These are phyloP conservation scores for Naganishia liquefaciens DNA, from an alignment of 1,284 basidiomycete species.

Conservation along the genomic window DNA sequence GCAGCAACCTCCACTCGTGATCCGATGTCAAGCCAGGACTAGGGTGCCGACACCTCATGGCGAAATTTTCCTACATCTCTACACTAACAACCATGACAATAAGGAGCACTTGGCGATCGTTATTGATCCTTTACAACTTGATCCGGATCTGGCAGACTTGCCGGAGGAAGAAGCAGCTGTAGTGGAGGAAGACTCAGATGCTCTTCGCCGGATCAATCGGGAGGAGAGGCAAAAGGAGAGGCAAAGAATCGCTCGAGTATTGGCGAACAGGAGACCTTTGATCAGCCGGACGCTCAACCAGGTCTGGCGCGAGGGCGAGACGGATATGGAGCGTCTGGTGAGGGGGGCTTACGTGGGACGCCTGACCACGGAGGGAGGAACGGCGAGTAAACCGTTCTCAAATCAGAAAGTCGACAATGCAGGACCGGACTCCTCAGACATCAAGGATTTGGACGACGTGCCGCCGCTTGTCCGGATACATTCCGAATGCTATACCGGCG, in stretches of 20 bases:
- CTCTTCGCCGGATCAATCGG: conserved; percentile 6
- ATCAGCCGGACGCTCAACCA: conserved; percentile 81
- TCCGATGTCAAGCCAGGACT: conserved; percentile 86
- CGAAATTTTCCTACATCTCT: conserved; percentile 88
- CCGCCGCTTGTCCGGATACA: conserved; percentile 91
- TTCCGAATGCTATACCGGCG: conserved; percentile 98
- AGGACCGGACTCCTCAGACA: not conserved
- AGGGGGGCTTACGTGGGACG: conserved; percentile 91
- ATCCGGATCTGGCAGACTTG: conserved; percentile 48
- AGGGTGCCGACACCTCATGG: conserved; percentile 96
- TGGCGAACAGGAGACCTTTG: conserved; percentile 58
- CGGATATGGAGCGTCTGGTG: conserved; percentile 88
- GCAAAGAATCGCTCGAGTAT: conserved; percentile 27
- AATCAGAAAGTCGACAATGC: conserved; percentile 9
- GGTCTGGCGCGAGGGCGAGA: conserved; percentile 81
- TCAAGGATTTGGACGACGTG: conserved; percentile 40
- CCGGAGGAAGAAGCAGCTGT: conserved; percentile 12
- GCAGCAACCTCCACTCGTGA: conserved; percentile 37
- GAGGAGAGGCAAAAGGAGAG: conserved; percentile 5
- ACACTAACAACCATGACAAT: conserved; percentile 73
- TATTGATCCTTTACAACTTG: conserved; percentile 79
- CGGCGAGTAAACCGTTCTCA: conserved; percentile 38
- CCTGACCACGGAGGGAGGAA: conserved; percentile 54
- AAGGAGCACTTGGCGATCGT: conserved; percentile 99
- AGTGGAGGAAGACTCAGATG: not conserved